Evolutionary conservation across 192 early-diverging fungal genomes (phyloP), one percentile per base, ranked within the genome.

Genomic region (Podila minutissima): DNA sequence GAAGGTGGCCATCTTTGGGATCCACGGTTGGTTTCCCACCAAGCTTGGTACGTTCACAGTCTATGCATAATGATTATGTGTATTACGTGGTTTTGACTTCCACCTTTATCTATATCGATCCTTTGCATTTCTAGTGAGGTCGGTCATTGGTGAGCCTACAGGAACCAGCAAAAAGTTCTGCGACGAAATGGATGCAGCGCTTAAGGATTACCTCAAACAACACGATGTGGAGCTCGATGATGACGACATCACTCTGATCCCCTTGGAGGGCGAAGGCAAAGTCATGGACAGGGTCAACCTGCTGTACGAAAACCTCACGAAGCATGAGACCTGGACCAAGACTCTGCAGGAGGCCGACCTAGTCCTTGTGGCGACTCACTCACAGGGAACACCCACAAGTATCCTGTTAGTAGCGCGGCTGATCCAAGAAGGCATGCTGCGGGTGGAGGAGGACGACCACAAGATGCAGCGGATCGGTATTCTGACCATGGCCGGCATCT

Each of bases 21-120:
- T 97, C 3, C 96, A 97, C 59, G 96, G 96, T 11, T 97, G 95
- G 95, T 98, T 95, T 74, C 97, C 97, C 1, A 91, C 50, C 20
- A 53, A 53, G n/a, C 3, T 53, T 8, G 50, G 50, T 53, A 53
- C 10, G 35, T 10, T 37, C 35, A 37, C 35, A 37, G 35, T 37
- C 10, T 9, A 11, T 29, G 1, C 35, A 6, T 37, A 4, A 11
- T 37, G 1, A 33, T 33, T 37, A 8, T 37, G 6, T 37, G 8
- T 37, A 8, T 10, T 8, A 37, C 35, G 7, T 37, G 9, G 10
- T 1, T 0, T 37, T 37, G 9, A 10, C 7, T 10, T n/a, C n/a
- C n/a, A n/a, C n/a, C n/a, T 37, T 37, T 7, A 0, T 8, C 4
- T 10, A 1, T 11, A 37, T 11, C 9, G 6, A 37, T 37, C 35